Conservation (phyloP, 805 yeast genomes). For the Candida odintsovae region DNA sequence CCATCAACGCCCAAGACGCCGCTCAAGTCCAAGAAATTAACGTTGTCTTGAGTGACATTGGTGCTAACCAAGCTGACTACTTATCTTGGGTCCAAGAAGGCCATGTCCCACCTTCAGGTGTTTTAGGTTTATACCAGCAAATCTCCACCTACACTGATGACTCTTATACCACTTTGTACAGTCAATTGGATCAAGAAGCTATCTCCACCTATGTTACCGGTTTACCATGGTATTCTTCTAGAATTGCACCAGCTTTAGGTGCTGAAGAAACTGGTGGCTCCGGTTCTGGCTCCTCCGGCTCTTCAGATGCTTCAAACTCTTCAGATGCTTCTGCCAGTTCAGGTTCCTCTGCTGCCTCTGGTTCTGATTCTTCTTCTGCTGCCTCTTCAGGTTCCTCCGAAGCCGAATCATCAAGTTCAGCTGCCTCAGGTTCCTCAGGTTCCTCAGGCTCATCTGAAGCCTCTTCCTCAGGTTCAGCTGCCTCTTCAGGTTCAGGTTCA, state of each 20-base stretch:
- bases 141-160: slow-evolving; percentile 29
- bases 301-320: neutral
- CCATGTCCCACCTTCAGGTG: slow-evolving; percentile 25
- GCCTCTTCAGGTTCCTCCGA: slow-evolving; percentile 1
- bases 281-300: neutral
- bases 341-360: slow-evolving; percentile 37
- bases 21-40: slow-evolving; percentile 1
- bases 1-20: slow-evolving; percentile 4
- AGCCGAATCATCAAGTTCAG: too few species aligned
- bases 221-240: slow-evolving; percentile 27
- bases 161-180: slow-evolving; percentile 27
- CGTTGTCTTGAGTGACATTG: slow-evolving; percentile 14
- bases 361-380: slow-evolving; percentile 50
- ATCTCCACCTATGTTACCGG: slow-evolving; percentile 25
- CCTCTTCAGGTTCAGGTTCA: slow-evolving; percentile 1
- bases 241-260: slow-evolving; percentile 12
- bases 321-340: neutral
- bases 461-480: neutral
- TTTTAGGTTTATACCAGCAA: slow-evolving; percentile 23
- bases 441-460: neutral
- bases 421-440: neutral
- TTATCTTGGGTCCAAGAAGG: slow-evolving; percentile 16
- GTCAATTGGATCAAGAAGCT: slow-evolving; percentile 20
- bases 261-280: slow-evolving; percentile 12
- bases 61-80: slow-evolving; percentile 16